Evolutionary conservation across 176 grass and related monocot species (phyloP).

Genomic region (Poa annua): DNA sequence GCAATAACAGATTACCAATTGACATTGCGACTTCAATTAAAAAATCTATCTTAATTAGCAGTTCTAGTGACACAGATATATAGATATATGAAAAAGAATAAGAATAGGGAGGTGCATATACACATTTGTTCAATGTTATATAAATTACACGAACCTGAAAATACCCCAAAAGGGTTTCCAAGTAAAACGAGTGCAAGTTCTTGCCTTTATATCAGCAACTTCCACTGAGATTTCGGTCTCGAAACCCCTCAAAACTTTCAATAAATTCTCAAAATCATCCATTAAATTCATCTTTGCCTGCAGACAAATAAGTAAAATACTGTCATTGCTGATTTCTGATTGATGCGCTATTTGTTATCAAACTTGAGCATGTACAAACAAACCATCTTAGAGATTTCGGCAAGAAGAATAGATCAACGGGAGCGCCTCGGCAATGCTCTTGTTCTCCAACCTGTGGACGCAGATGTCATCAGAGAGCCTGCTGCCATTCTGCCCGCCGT

Average conservation of each 20-base stretch:
- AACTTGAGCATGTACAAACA: constrained; percentile 51
- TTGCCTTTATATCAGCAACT: constrained; percentile 91
- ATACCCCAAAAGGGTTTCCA: constrained; percentile 2
- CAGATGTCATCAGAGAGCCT: no score
- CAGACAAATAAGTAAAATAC: not conserved
- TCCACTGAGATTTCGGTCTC: constrained; percentile 83
- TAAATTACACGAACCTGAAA: not conserved
- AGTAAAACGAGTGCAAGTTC: not conserved
- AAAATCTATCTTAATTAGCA: no score
- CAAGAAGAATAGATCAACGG: constrained; percentile 90
- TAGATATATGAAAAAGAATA: no score
- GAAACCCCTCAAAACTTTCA: constrained; percentile 98
- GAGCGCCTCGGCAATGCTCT: no score
- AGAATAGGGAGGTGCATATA: no score
- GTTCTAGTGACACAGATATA: no score
- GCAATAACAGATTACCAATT: no score
- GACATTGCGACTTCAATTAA: no score
- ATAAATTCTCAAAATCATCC: constrained; percentile 82
- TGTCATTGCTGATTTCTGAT: constrained; percentile 5
- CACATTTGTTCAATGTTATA: not conserved
- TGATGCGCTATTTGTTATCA: not conserved
- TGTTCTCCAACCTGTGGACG: no score
- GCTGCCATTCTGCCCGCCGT: no score
- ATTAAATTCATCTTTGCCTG: constrained; percentile 94
- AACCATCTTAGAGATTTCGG: constrained; percentile 97